Evolutionary conservation across 2,329 filamentous ascomycete species (phyloP), one percentile per base, ranked within the genome.

Genomic region (Xylaria sp.): DNA sequence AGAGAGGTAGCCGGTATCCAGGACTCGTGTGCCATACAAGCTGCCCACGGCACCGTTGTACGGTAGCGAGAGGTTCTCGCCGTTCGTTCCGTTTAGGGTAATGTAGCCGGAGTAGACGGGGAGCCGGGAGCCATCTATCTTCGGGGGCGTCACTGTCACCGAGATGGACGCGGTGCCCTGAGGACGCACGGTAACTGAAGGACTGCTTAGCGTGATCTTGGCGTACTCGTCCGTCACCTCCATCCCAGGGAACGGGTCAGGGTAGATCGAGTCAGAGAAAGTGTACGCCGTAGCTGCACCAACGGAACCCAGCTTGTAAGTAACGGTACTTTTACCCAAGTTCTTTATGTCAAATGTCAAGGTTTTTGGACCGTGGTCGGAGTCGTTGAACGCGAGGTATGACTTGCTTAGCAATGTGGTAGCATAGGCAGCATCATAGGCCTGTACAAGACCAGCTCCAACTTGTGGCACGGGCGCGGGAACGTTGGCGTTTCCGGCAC

Each of bases 301-400:
- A 6, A 84, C 77, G 68, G 88, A 82, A 29, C 81, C 82, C 12
- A 91, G 78, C 8, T 81, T 80, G 77, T 88, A 90, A 5, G 84
- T 85, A 59, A 88, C 76, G 0, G 81, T 76, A 27, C 81, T 79
- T 18, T 77, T 77, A 54, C 85, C 86, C 5, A 81, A 81, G 80
- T 91, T 91, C 73, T 78, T 82, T 71, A 91, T 82, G 47, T 81
- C 84, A 75, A 91, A 88, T 70, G 84, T 83, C 51, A 84, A 79
- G 1, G 79, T 80, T 12, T 81, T 77, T 54, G 77, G 76, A 69
- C 89, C 85, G 80, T 90, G 76, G 71, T 87, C 86, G 0, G 88
- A 89, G 76, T 91, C 89, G 75, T 91, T 91, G 79, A 91, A 90
- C 3, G 86, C 84, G 16, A 91, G 78, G 76, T 84, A 87, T n/a